phyloP scores from a whole-genome alignment of 2,329 filamentous ascomycete genomes.

The Raffaelea ambrosiae region DNA sequence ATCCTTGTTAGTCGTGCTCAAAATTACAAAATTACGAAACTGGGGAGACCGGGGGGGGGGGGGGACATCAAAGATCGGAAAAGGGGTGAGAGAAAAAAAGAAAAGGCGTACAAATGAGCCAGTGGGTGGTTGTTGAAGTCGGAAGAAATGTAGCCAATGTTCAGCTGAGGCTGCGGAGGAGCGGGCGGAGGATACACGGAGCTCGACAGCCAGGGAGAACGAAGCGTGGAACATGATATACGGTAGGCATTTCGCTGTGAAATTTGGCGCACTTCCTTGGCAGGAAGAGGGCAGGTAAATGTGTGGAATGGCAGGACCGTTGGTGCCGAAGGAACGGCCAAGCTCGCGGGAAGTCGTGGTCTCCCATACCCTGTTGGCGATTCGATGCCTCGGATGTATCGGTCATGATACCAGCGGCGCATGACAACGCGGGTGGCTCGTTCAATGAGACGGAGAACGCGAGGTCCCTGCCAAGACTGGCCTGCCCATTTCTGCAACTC shows the following conservation, averaged over 20 bases:
- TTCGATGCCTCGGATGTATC: slow-evolving; percentile 54
- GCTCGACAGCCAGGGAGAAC: slow-evolving; percentile 74
- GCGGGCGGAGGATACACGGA: slow-evolving; percentile 78
- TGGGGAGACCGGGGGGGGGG: neutral
- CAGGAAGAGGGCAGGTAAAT: slow-evolving; percentile 88
- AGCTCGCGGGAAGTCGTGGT: slow-evolving; percentile 60
- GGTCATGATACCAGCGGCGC: slow-evolving; percentile 84
- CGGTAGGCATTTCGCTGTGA: slow-evolving; percentile 90
- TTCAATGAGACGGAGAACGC: slow-evolving; percentile 75
- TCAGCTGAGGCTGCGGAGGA: slow-evolving; percentile 75
- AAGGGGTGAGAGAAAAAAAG: neutral
- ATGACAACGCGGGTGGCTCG: slow-evolving; percentile 68
- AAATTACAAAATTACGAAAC: too few species aligned
- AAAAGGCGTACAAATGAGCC: slow-evolving; percentile 66
- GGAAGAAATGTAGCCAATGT: slow-evolving; percentile 91
- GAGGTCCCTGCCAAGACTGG: slow-evolving; percentile 79
- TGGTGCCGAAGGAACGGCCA: slow-evolving; percentile 78
- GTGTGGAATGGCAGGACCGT: slow-evolving; percentile 97
- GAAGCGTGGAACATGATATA: slow-evolving; percentile 84
- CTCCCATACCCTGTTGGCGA: slow-evolving; percentile 57
- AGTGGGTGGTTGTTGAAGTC: slow-evolving; percentile 99
- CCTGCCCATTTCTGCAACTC: slow-evolving; percentile 56
- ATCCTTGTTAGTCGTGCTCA: too few species aligned
- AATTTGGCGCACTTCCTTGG: slow-evolving; percentile 85
- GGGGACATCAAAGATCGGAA: neutral